Evolutionary conservation across 805 yeast species (phyloP).

Genomic region (Yamadazyma scolyti): DNA sequence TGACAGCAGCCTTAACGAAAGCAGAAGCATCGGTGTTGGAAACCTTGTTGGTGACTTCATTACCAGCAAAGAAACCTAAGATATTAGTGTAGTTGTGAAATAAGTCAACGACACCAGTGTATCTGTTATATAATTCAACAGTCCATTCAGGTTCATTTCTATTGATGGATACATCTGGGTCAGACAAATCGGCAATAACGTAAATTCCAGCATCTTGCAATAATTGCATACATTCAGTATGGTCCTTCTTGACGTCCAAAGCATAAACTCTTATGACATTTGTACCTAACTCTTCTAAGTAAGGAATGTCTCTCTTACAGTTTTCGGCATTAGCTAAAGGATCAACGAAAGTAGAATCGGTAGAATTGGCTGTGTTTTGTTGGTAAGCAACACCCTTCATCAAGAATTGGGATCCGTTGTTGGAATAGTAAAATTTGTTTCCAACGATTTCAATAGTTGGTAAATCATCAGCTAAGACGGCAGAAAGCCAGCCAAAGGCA

Average conservation of each 20-base stretch:
- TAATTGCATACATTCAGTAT: conserved; percentile 62
- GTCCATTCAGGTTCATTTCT: conserved; percentile 64
- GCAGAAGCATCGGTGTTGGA: conserved; percentile 74
- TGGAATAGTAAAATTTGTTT: conserved; percentile 71
- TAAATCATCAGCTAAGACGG: conserved; percentile 35
- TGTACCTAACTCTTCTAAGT: conserved; percentile 56
- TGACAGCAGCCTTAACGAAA: conserved; percentile 76
- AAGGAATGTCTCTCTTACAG: conserved; percentile 74
- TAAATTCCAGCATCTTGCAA: conserved; percentile 84
- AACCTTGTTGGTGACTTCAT: conserved; percentile 70
- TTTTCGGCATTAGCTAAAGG: conserved; percentile 61
- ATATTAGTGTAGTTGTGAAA: conserved; percentile 69
- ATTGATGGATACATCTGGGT: conserved; percentile 61
- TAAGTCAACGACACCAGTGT: conserved; percentile 64
- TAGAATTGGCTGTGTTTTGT: conserved; percentile 54
- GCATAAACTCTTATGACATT: conserved; percentile 78
- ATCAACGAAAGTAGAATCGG: conserved; percentile 49
- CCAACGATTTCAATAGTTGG: conserved; percentile 73
- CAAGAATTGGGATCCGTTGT: conserved; percentile 76
- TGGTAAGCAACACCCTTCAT: conserved; percentile 81
- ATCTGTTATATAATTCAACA: conserved; percentile 59
- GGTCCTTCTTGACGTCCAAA: conserved; percentile 59
- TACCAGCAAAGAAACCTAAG: conserved; percentile 83
- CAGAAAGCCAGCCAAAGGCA: conserved; percentile 5
- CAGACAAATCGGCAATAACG: conserved; percentile 82